These are phyloP conservation scores for Cladorrhinum samala DNA, from an alignment of 495 filamentous ascomycete species.

Conservation along the genomic window DNA sequence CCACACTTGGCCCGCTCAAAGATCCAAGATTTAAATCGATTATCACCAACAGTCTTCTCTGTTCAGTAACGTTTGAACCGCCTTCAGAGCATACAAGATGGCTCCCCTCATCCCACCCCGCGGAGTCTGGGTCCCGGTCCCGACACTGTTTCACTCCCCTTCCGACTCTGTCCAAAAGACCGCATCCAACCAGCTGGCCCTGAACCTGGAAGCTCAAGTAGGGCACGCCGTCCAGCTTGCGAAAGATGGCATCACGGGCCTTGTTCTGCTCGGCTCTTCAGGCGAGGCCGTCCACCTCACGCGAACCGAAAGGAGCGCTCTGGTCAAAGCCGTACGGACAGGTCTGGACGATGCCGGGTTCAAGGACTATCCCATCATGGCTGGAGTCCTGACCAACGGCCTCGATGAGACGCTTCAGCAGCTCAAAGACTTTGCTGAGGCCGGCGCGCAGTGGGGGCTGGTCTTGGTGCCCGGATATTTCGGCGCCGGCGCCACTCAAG, in stretches of 20 bases:
- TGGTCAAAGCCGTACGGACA: slow-evolving; percentile 49
- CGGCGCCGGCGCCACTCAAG: slow-evolving; percentile 40
- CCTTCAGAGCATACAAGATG: too few relatives aligned
- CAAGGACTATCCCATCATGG: slow-evolving; percentile 59
- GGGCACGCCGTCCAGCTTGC: slow-evolving; percentile 59
- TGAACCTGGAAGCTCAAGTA: slow-evolving; percentile 52
- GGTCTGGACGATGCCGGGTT: slow-evolving; percentile 51
- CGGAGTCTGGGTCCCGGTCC: slow-evolving; percentile 40
- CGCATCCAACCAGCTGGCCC: slow-evolving; percentile 13
- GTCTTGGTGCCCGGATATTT: slow-evolving; percentile 55
- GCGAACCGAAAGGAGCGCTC: slow-evolving; percentile 48
- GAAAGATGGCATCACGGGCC: slow-evolving; percentile 52
- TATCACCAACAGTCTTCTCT: too few relatives aligned
- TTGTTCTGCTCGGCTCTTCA: slow-evolving; percentile 61
- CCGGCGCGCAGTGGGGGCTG: slow-evolving; percentile 59
- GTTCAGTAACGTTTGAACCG: too few relatives aligned
- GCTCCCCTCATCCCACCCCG: slow-evolving; percentile 24
- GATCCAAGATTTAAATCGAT: too few relatives aligned
- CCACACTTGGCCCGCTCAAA: too few relatives aligned
- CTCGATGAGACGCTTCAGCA: slow-evolving; percentile 59
- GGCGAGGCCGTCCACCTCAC: slow-evolving; percentile 65
- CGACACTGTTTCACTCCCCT: slow-evolving; percentile 36
- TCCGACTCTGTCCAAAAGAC: not conserved
- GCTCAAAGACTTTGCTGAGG: slow-evolving; percentile 49
- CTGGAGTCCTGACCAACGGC: slow-evolving; percentile 57